Evolutionary conservation across 495 filamentous ascomycete species (phyloP), one percentile per base, ranked within the genome.

Genomic region (Sphaerosporella brunnea): DNA sequence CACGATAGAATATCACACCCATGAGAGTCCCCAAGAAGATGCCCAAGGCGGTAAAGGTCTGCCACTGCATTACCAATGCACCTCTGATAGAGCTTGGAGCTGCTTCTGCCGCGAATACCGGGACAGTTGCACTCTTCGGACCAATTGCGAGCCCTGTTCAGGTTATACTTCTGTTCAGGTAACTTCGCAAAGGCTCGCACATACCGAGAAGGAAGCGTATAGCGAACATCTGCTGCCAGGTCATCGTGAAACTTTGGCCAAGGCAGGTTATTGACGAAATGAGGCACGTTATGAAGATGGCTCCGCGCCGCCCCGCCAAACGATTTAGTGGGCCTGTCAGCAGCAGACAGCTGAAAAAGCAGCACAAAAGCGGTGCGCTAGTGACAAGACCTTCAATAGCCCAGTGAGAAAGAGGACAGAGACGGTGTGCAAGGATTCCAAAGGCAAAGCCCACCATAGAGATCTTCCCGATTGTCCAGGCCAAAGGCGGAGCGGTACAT

Each of bases 1-100:
- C 74, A 25, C 72, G 55, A 54, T 74, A 78, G 59, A 90, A 82
- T 11, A 72, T 78, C 3, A 86, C 61, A 54, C 78, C 77, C 5
- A 74, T 70, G 0, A 72, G 69, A 54, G 79, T 80, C 3, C 82
- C 82, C 3, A 84, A 40, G 71, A 84, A 77, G 54, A 84, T 80
- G 0, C 82, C 82, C 47, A 84, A 85, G 4, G 82, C 82, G 0
- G 78, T 84, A 77, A 77, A 85, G 72, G 82, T 77, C 59, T 85
- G 83, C 82, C 83, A 87, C 57, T 79, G 73, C 75, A 80, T 79
- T 2, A 80, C 74, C 30, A 81, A 49, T 1, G 81, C 83, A 16
- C 83, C 83, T 15, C 83, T 72, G 26, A 87, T 80, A 19, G 67
- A 65, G 0, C 80, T 69, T 0, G 83, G 81, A 0, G 75, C 69